Evolutionary conservation across 441 rosid genomes (phyloP).

Genomic region (Sinapis alba): DNA sequence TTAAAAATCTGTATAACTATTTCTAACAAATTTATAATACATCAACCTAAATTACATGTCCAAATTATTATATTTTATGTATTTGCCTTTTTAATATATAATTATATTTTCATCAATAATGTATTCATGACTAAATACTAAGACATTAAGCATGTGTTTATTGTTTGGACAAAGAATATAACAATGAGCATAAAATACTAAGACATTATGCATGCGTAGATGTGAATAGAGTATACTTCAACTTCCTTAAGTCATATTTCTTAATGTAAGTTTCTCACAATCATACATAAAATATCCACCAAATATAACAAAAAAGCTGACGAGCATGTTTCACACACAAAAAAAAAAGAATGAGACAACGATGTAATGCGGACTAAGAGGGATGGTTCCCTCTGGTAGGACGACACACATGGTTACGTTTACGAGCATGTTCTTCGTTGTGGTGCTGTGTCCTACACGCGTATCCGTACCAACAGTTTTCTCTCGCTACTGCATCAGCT

Average conservation of each 20-base stretch:
- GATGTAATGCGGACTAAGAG: not conserved
- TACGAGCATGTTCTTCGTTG: constrained; percentile 83
- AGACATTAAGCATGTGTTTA: no score
- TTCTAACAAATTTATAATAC: no score
- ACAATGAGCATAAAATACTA: no score
- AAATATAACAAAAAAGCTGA: not conserved
- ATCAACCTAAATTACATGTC: no score
- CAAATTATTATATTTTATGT: no score
- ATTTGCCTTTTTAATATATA: no score
- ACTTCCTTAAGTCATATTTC: not conserved
- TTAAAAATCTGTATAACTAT: no score
- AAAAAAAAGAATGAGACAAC: not conserved
- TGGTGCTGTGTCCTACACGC: constrained; percentile 91
- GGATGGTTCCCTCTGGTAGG: constrained; percentile 63
- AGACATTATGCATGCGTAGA: not conserved
- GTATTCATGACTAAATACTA: no score
- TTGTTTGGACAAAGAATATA: no score
- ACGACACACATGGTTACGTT: constrained; percentile 87
- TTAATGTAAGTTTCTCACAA: not conserved
- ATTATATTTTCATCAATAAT: no score
- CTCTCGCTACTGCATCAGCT: constrained; percentile 55
- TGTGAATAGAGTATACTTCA: not conserved
- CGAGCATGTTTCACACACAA: not conserved
- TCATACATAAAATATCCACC: not conserved
- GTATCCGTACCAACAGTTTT: constrained; percentile 94